phyloP scores from a whole-genome alignment of 192 early-diverging fungal species.

The Coemansia sp. region DNA sequence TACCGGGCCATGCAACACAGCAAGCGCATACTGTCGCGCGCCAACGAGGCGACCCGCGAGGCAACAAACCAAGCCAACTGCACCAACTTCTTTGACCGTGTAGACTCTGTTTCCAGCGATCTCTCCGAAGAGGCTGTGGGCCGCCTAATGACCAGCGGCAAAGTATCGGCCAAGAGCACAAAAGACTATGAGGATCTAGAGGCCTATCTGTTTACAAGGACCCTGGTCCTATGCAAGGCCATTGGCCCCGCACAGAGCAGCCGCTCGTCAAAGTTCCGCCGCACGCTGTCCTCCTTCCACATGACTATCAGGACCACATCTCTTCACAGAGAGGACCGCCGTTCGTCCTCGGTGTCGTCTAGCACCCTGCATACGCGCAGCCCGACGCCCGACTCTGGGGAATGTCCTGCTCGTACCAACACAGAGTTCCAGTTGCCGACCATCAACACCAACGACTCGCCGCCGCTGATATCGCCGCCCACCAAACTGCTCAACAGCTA shows the following conservation, averaged over 20 bases:
- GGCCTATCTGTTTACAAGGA: conserved; percentile 32
- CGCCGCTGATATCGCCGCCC: conserved; percentile 22
- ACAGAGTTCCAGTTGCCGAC: conserved; percentile 27
- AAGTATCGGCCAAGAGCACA: conserved; percentile 12
- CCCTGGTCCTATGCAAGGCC: conserved; percentile 25
- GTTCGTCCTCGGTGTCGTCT: conserved; percentile 31
- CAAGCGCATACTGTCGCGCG: conserved; percentile 37
- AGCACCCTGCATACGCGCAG: conserved; percentile 26
- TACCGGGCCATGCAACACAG: conserved; percentile 34
- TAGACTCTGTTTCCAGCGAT: conserved; percentile 8
- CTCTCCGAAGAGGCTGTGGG: conserved; percentile 8
- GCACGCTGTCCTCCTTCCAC: conserved; percentile 47
- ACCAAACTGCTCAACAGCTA: conserved; percentile 31
- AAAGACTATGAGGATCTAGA: conserved; percentile 22
- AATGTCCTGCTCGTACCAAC: background rate
- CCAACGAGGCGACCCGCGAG: conserved; percentile 50
- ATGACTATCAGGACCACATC: conserved; percentile 18
- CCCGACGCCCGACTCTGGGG: conserved; percentile 3
- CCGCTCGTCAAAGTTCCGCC: conserved; percentile 22
- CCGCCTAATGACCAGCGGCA: conserved; percentile 25
- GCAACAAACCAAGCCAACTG: conserved; percentile 24
- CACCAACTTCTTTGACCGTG: conserved; percentile 31
- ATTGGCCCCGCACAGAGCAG: background rate
- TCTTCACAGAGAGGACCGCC: conserved; percentile 12
- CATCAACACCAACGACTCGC: conserved; percentile 27